phyloP scores from a whole-genome alignment of 495 filamentous ascomycete genomes.

The Penicillium riverlandense region DNA sequence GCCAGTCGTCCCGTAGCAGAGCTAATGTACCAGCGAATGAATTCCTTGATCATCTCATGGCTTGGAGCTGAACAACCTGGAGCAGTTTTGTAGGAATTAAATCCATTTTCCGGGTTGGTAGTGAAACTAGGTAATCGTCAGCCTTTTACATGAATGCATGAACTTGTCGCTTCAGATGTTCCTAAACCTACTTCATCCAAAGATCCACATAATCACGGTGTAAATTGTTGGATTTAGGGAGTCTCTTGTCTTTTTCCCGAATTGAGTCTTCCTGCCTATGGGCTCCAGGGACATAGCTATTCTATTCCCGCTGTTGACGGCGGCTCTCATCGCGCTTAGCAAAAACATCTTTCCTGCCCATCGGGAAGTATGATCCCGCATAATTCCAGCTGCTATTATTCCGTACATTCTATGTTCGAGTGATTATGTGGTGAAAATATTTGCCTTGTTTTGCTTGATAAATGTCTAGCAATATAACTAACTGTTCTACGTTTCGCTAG shows the following conservation, averaged over 20 bases:
- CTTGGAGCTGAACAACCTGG: conserved; percentile 3
- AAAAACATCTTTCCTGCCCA: conserved; percentile 9
- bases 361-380: too few species aligned
- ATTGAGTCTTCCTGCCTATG: conserved; percentile 8
- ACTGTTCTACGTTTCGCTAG: too few species aligned
- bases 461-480: too few species aligned
- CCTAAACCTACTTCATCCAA: conserved; percentile 9
- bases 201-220: not conserved
- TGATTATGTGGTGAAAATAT: too few species aligned
- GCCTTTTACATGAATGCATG: not conserved
- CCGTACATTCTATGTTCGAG: too few species aligned
- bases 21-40: conserved; percentile 10
- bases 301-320: conserved; percentile 1
- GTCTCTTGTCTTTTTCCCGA: conserved; percentile 9
- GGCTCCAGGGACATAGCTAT: conserved; percentile 13
- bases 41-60: conserved; percentile 11
- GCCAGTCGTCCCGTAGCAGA: conserved; percentile 2
- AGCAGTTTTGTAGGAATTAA: conserved; percentile 5
- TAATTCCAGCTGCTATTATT: too few species aligned
- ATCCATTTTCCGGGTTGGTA: not conserved
- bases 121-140: conserved; percentile 6
- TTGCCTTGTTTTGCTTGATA: too few species aligned
- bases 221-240: conserved; percentile 11
- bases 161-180: not conserved
- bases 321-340: conserved; percentile 4